These are phyloP conservation scores for Vigna unguiculata DNA, from an alignment of 306 rosid species.

Conservation along the genomic window DNA sequence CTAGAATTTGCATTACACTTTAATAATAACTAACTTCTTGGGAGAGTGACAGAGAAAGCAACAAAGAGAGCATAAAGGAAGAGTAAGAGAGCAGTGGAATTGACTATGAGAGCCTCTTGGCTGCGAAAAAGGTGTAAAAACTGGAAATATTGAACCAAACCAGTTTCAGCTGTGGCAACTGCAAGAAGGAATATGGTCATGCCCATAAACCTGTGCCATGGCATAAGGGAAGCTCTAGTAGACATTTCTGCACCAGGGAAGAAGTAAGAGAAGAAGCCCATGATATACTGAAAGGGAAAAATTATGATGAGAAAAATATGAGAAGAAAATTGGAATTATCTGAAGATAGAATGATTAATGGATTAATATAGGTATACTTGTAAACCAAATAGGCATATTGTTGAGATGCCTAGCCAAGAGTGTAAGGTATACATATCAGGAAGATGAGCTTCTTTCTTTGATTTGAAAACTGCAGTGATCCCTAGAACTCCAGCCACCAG, in stretches of 20 bases:
- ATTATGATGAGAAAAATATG: too few species aligned
- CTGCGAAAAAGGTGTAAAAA: not conserved
- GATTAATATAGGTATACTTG: constrained; percentile 55
- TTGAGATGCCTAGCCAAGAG: constrained; percentile 77
- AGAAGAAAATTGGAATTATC: too few species aligned
- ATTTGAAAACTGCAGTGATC: constrained; percentile 55
- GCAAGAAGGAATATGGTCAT: constrained; percentile 59
- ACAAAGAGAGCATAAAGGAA: constrained; percentile 61
- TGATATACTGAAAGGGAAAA: constrained; percentile 50
- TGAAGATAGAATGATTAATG: not conserved
- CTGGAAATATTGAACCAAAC: constrained; percentile 50
- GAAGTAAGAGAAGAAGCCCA: constrained; percentile 55
- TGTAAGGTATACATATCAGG: constrained; percentile 60
- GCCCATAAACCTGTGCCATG: constrained; percentile 78
- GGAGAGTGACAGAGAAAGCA: constrained; percentile 63
- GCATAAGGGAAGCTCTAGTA: constrained; percentile 54
- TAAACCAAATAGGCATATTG: constrained; percentile 59
- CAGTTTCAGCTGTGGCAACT: constrained; percentile 59
- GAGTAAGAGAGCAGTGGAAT: constrained; percentile 72
- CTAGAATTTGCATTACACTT: too few species aligned
- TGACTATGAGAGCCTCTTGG: constrained; percentile 58
- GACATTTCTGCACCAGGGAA: constrained; percentile 63
- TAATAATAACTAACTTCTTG: constrained; percentile 25
- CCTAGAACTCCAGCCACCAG: constrained; percentile 61
- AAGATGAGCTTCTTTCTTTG: constrained; percentile 28